Conservation (phyloP, 768 basidiomycete genomes). For the Panus rudis region DNA sequence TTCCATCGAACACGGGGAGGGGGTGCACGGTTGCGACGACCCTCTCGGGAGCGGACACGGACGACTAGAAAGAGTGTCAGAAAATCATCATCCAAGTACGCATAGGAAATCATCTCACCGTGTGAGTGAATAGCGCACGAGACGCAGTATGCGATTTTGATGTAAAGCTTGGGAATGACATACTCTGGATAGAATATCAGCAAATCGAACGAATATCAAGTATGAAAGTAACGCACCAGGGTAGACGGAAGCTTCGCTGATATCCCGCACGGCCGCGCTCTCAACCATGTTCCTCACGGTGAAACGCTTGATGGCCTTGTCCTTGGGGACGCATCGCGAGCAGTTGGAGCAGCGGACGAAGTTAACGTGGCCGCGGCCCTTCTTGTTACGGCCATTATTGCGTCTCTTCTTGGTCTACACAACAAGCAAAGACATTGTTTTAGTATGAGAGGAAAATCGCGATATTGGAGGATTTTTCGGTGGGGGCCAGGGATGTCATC, state of each 20-base stretch:
- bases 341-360: slow-evolving; percentile 99
- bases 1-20: slow-evolving; percentile 96
- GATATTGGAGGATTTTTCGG: background rate
- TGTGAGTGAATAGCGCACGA: slow-evolving; percentile 99
- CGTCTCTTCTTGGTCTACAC: slow-evolving; percentile 96
- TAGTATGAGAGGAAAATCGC: slow-evolving; percentile 15
- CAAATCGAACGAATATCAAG: background rate
- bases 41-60: slow-evolving; percentile 93
- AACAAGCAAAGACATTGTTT: slow-evolving; percentile 7
- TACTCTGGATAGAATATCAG: slow-evolving; percentile 55
- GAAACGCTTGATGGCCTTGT: slow-evolving; percentile 99
- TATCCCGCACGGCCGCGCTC: slow-evolving; percentile 95
- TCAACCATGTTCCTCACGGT: slow-evolving; percentile 99
- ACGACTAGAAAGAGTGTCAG: slow-evolving; percentile 56
- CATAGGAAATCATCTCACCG: slow-evolving; percentile 42
- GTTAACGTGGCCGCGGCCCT: slow-evolving; percentile 92
- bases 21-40: slow-evolving; percentile 94
- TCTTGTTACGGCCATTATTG: slow-evolving; percentile 99
- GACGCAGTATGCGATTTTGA: slow-evolving; percentile 98
- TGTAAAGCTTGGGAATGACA: slow-evolving; percentile 93
- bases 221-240: slow-evolving; percentile 52
- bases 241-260: slow-evolving; percentile 94
- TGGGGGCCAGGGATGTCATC: slow-evolving; percentile 18
- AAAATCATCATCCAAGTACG: background rate
- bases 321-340: slow-evolving; percentile 95